Percentiles rank a stretch among this genome's conserved stretches.
Evolutionary conservation across 2,329 filamentous ascomycete species (phyloP).

Genomic region (Phialemonium atrogriseum): DNA sequence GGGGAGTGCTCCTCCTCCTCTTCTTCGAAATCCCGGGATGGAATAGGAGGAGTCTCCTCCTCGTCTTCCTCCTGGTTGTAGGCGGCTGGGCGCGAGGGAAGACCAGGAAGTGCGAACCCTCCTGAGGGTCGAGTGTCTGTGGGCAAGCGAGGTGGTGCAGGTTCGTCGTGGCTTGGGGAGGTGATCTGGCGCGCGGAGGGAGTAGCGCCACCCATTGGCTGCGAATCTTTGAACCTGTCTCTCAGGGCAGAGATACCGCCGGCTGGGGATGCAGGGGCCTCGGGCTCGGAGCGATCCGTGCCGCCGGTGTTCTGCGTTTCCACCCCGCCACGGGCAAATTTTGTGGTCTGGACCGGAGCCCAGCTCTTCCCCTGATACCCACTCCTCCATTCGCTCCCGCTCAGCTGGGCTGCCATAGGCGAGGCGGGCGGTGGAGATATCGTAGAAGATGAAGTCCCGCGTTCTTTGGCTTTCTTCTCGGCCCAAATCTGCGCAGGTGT

Average conservation of each 20-base stretch:
- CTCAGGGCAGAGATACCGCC: constrained; percentile 67
- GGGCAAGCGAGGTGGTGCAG: constrained; percentile 54
- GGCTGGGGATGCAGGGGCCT: constrained; percentile 44
- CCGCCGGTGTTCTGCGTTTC: constrained; percentile 57
- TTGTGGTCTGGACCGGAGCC: constrained; percentile 71
- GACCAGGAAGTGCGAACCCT: constrained; percentile 70
- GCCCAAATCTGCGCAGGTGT: constrained; percentile 96
- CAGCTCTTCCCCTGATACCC: constrained; percentile 85
- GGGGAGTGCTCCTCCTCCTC: constrained; percentile 58
- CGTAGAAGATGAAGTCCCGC: constrained; percentile 41
- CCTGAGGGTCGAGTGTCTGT: constrained; percentile 62
- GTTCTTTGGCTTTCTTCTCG: constrained; percentile 85
- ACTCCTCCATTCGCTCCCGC: constrained; percentile 81
- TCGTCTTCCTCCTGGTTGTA: constrained; percentile 48
- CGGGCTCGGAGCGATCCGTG: constrained; percentile 31
- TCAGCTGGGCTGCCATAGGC: constrained; percentile 59
- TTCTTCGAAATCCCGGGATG: constrained; percentile 20
- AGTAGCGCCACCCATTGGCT: constrained; percentile 52
- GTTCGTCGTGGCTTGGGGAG: constrained; percentile 34
- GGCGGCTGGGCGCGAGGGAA: constrained; percentile 53
- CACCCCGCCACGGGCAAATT: constrained; percentile 58
- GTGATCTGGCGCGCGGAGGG: constrained; percentile 24
- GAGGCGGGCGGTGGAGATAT: constrained; percentile 36
- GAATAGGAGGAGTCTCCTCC: constrained; percentile 24
- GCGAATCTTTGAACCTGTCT: constrained; percentile 74